Conservation (phyloP, 2,329 filamentous ascomycete genomes). For the Didymella glomerata region DNA sequence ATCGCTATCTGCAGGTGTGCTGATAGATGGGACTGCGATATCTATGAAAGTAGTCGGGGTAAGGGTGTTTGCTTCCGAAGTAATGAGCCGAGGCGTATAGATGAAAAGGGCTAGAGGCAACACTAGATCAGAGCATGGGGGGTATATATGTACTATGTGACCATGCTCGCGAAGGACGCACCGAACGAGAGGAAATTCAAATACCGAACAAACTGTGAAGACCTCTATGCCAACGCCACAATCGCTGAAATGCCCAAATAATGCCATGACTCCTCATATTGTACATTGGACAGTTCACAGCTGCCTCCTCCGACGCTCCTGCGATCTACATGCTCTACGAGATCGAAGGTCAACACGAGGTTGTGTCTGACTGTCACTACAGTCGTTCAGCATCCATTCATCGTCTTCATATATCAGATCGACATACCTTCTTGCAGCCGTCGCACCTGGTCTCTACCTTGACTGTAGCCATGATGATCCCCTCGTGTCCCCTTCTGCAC, state of each 20-base stretch:
- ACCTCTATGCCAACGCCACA: not conserved
- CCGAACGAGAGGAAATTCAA: not conserved
- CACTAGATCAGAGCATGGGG: not conserved
- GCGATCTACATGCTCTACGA: not conserved
- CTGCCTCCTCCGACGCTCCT: not conserved
- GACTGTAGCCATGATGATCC: slow-evolving; percentile 42
- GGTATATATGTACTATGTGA: not conserved
- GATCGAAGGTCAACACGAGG: not conserved
- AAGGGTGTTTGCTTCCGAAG: not conserved
- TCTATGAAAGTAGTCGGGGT: not conserved
- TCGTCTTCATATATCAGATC: too few species aligned
- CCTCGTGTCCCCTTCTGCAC: slow-evolving; percentile 42
- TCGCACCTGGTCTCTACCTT: slow-evolving; percentile 42
- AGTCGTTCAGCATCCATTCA: not conserved
- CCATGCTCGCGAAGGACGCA: not conserved
- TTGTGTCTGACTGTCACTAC: not conserved
- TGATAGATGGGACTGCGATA: not conserved
- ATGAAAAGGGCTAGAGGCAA: slow-evolving; percentile 1
- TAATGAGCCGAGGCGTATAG: not conserved
- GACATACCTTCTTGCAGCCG: slow-evolving; percentile 37
- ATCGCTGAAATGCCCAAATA: not conserved
- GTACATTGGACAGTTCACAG: not conserved
- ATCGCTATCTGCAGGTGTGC: slow-evolving; percentile 4
- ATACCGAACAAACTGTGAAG: not conserved
- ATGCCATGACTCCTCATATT: not conserved